Conservation (phyloP, 1,284 basidiomycete species). For the Tilletia caries region DNA sequence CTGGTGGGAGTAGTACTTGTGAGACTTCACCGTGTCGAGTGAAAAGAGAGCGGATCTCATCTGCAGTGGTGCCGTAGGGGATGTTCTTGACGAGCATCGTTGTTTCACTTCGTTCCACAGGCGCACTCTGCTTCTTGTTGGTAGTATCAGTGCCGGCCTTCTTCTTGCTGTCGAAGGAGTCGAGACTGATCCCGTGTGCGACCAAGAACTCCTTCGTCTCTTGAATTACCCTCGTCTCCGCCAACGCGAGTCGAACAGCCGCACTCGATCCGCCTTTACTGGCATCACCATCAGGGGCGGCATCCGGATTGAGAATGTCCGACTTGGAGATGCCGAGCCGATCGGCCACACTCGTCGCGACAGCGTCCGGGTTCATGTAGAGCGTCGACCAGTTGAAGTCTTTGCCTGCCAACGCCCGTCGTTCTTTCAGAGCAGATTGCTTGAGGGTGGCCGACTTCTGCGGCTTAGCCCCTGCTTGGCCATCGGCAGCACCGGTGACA, state of each 20-base stretch:
- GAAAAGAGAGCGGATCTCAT: constrained; percentile 75
- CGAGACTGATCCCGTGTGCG: constrained; percentile 59
- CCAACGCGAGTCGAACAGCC: constrained; percentile 89
- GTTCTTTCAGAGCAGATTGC: constrained; percentile 63
- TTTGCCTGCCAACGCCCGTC: constrained; percentile 70
- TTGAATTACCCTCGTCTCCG: constrained; percentile 91
- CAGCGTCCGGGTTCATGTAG: constrained; percentile 95
- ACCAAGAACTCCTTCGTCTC: constrained; percentile 83
- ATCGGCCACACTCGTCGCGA: constrained; percentile 75
- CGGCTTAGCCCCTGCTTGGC: not conserved
- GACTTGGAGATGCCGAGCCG: constrained; percentile 78
- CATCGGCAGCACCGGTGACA: constrained; percentile 21
- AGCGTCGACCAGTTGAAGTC: constrained; percentile 95
- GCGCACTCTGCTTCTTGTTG: not conserved
- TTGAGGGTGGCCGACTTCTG: constrained; percentile 55
- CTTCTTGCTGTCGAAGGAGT: constrained; percentile 48
- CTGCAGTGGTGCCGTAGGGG: constrained; percentile 77
- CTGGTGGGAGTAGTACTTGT: constrained; percentile 80
- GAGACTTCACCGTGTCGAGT: constrained; percentile 71
- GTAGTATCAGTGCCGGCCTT: not conserved
- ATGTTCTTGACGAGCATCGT: constrained; percentile 94
- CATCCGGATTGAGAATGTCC: constrained; percentile 69
- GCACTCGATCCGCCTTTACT: constrained; percentile 53
- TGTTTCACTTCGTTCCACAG: constrained; percentile 59
- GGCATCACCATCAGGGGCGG: constrained; percentile 31